Evolutionary conservation across 495 filamentous ascomycete genomes (phyloP).

Genomic region (Penicillium herquei): DNA sequence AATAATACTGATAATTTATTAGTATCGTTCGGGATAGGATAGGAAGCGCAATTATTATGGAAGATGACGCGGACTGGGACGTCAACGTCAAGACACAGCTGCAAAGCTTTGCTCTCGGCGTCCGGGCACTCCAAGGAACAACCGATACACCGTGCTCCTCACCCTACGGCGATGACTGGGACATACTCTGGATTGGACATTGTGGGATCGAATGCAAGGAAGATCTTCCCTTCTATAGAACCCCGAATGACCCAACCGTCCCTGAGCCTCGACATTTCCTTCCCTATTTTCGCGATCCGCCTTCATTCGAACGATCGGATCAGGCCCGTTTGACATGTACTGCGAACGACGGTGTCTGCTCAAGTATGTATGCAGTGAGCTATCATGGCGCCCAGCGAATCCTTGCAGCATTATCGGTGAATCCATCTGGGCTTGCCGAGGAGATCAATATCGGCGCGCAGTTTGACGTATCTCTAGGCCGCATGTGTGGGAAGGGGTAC

Average conservation of each 20-base stretch:
- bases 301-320: neutral
- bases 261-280: neutral
- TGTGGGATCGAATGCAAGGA: conserved; percentile 33
- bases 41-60: conserved; percentile 43
- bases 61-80: conserved; percentile 57
- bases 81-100: conserved; percentile 45
- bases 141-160: neutral
- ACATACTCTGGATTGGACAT: conserved; percentile 54
- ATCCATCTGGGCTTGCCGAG: conserved; percentile 2
- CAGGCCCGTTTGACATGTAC: conserved; percentile 8
- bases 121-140: conserved; percentile 13
- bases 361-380: conserved; percentile 47
- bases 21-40: conserved; percentile 1
- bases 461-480: conserved; percentile 8
- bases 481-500: conserved; percentile 8
- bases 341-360: conserved; percentile 5
- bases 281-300: neutral
- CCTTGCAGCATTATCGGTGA: conserved; percentile 25
- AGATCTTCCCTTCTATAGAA: conserved; percentile 13
- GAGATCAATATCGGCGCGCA: neutral
- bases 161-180: conserved; percentile 55
- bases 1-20: conserved; percentile 12
- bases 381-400: conserved; percentile 48
- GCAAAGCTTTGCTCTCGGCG: conserved; percentile 34
- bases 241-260: conserved; percentile 14